Base-by-base conservation (phyloP, 768 basidiomycete genomes). In the Tylopilus subfusipes region DNA sequence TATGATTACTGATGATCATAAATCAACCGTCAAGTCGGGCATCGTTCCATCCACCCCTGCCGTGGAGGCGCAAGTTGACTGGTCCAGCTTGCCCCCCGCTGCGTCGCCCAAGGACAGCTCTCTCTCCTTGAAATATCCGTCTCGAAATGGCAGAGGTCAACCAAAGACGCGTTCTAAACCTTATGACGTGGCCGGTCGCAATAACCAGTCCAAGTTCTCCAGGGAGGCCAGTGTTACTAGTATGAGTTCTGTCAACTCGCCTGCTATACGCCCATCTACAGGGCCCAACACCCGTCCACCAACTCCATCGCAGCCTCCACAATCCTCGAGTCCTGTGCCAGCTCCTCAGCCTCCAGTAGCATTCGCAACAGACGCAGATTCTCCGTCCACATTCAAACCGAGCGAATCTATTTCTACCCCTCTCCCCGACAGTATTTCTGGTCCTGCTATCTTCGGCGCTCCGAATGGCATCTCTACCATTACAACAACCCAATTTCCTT, bases 1-100 rank as follows among this genome's bases (percentile, higher is more conserved):
- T 61, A 95, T 98, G 86, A 98, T 98, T 61, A 99, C 96, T 2
- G 97, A 99, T 75, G 97, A 99, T 71, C 97, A 99, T 75, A 99
- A 99, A 74, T 93, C 91, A 27, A 82, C 75, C 4, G 61, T 69
- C 45, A 70, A 73, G 58, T 54, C 63, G 13, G 63, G 60, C 47
- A 25, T 40, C 18, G 25, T 66, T 57, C 56, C 69, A 63, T 52
- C 56, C 62, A 29, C 78, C 74, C 47, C 68, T n/a, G 67, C 74
- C 33, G 58, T 72, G 45, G 68, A 70, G 36, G 60, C 73, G 24
- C 78, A 80, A 49, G 64, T 75, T 36, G 82, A 82, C 27, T 86
- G 84, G 85, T 67, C 78, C 14, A 74, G 73, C 61, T 62, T 72
- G 18, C 61, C 69, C 10, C 43, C 54, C 14, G 42, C 36, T 40